Conservation (phyloP, 1,284 basidiomycete genomes). For the Heterobasidion occidentale region DNA sequence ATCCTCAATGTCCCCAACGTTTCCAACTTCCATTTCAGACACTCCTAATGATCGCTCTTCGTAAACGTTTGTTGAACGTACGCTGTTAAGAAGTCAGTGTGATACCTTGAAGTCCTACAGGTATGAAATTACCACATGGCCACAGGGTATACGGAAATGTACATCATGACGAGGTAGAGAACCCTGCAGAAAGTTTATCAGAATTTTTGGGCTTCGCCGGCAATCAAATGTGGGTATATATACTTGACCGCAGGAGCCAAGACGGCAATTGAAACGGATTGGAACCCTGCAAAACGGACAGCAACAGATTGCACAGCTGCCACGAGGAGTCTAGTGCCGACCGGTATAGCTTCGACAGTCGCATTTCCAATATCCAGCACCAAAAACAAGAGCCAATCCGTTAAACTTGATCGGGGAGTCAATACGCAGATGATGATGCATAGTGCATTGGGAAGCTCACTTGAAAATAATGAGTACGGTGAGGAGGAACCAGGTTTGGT, state of each 20-base stretch:
- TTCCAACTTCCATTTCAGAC: slow-evolving; percentile 48
- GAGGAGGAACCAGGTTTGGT: slow-evolving; percentile 89
- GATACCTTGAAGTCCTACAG: slow-evolving; percentile 28
- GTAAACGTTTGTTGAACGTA: slow-evolving; percentile 95
- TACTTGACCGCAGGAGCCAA: slow-evolving; percentile 70
- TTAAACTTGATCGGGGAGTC: slow-evolving; percentile 16
- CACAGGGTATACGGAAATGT: slow-evolving; percentile 31
- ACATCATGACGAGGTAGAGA: slow-evolving; percentile 58
- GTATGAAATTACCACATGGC: slow-evolving; percentile 20
- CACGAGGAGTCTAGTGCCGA: slow-evolving; percentile 57
- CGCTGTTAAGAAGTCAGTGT: slow-evolving; percentile 35
- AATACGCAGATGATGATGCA: neutral
- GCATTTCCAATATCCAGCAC: slow-evolving; percentile 84
- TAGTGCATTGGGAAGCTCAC: slow-evolving; percentile 25
- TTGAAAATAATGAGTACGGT: slow-evolving; percentile 60
- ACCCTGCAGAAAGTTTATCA: slow-evolving; percentile 27
- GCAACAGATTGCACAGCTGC: slow-evolving; percentile 73
- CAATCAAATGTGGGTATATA: neutral
- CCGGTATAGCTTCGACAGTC: slow-evolving; percentile 62
- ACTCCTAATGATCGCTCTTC: slow-evolving; percentile 86
- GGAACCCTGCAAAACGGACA: slow-evolving; percentile 87
- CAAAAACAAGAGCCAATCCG: slow-evolving; percentile 83
- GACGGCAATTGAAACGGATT: slow-evolving; percentile 58
- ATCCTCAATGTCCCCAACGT: slow-evolving; percentile 34
- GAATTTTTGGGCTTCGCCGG: too few relatives aligned